phyloP scores from a whole-genome alignment of 2,329 filamentous ascomycete species.

The Scedosporium apiospermum region DNA sequence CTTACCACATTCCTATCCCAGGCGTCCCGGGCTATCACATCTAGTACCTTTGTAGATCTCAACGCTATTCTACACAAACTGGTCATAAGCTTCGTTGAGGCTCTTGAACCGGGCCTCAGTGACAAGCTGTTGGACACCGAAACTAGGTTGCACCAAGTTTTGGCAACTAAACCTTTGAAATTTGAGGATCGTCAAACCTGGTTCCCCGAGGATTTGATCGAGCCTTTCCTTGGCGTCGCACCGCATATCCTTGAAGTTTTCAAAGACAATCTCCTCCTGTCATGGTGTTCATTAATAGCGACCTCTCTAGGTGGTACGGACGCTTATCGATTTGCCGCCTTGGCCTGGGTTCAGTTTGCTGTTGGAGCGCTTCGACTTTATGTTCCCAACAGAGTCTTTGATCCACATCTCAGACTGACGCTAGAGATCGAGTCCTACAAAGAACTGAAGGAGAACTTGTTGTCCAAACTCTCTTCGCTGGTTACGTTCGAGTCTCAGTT shows the following conservation, averaged over 20 bases:
- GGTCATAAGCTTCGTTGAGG: conserved; percentile 19
- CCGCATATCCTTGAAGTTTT: conserved; percentile 17
- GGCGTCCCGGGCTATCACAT: conserved; percentile 37
- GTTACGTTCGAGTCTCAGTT: conserved; percentile 56
- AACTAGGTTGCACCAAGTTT: not conserved
- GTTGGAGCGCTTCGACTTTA: conserved; percentile 68
- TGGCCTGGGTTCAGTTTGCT: conserved; percentile 70
- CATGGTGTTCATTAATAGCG: conserved; percentile 33
- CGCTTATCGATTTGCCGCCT: conserved; percentile 24
- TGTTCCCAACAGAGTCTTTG: conserved; percentile 77
- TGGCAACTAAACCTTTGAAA: not conserved
- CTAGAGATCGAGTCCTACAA: conserved; percentile 54
- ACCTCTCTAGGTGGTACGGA: conserved; percentile 18
- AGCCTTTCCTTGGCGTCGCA: not conserved
- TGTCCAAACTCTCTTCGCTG: conserved; percentile 49
- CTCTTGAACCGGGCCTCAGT: not conserved
- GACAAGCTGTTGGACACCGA: not conserved
- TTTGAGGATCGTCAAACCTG: conserved; percentile 1
- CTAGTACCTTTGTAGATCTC: conserved; percentile 40
- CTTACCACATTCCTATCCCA: conserved; percentile 45
- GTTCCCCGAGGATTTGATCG: not conserved
- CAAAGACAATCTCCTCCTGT: conserved; percentile 33
- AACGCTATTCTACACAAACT: conserved; percentile 37
- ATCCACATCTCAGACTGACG: conserved; percentile 60
- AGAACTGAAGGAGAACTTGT: conserved; percentile 45